Evolutionary conservation across 2,329 filamentous ascomycete genomes (phyloP), one percentile per base, ranked within the genome.

Genomic region (Monilinia fructicola): DNA sequence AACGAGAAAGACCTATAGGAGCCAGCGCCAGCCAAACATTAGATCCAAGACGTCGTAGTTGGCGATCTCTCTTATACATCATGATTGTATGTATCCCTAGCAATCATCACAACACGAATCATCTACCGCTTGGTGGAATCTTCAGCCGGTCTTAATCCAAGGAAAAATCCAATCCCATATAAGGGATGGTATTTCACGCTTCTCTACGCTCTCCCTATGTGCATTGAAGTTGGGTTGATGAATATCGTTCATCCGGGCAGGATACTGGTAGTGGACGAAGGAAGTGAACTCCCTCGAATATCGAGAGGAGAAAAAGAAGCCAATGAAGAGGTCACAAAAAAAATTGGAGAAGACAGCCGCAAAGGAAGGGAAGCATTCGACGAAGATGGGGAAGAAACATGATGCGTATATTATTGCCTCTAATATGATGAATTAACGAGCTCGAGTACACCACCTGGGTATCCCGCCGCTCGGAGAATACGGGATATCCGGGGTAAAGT

Each of bases 61-160:
- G 70, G 74, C 69, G 65, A 53, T 59, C 23, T 5, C 67, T 73
- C 18, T 74, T 80, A 2, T 81, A 77, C 64, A 74, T 76, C 1
- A 72, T 83, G 0, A 83, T 81, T 67, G 74, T 74, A 6, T 67
- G 74, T 74, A 6, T 73, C 73, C 0, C 73, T 84, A 14, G 67
- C 69, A 0, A 75, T 82, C 44, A 82, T 84, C 67, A 80, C 80
- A 0, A 70, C 81, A 38, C 83, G 86, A 44, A 87, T 89, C 73
- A 81, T 87, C 69, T 90, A 83, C 76, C 84, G 86, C 40, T 78
- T 90, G 2, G 75, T 79, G 63, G 85, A 89, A 73, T 89, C 84
- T 71, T 78, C 79, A 0, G 77, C 78, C 4, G 83, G 83, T 14
- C 72, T 82, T 26, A 66, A 69, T 48, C 71, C 73, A 7, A 70